phyloP scores from a whole-genome alignment of 2,329 filamentous ascomycete species.

The Cryphonectria carpinicola region DNA sequence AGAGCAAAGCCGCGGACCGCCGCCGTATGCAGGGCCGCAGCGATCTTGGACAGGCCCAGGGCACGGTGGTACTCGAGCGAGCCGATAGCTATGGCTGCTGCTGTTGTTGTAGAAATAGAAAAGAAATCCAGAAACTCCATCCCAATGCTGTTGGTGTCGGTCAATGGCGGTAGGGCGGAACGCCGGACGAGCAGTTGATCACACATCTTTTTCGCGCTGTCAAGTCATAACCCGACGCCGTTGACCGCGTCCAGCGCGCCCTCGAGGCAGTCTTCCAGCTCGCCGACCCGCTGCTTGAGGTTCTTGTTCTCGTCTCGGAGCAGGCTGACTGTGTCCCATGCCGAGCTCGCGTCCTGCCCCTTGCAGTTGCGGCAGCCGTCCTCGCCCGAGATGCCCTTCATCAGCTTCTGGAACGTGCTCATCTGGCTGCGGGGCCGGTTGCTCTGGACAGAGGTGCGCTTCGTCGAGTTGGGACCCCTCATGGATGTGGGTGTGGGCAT shows the following conservation, averaged over 20 bases:
- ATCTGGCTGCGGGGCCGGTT: slow-evolving; percentile 38
- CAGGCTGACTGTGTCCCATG: slow-evolving; percentile 67
- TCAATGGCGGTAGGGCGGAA: not conserved
- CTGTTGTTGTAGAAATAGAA: slow-evolving; percentile 20
- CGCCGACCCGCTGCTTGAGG: slow-evolving; percentile 61
- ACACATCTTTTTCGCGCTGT: slow-evolving; percentile 15
- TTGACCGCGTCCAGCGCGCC: slow-evolving; percentile 64
- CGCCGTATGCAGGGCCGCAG: not conserved
- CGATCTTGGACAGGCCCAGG: not conserved
- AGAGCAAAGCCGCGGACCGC: slow-evolving; percentile 6
- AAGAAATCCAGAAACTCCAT: slow-evolving; percentile 19
- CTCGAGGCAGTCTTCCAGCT: slow-evolving; percentile 64
- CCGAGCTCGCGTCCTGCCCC: slow-evolving; percentile 61
- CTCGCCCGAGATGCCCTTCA: slow-evolving; percentile 50
- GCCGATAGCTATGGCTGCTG: not conserved
- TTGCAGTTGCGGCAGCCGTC: slow-evolving; percentile 58
- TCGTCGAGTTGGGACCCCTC: slow-evolving; percentile 17
- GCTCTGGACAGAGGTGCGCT: slow-evolving; percentile 22
- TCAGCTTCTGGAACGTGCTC: slow-evolving; percentile 52
- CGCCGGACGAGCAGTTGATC: slow-evolving; percentile 19
- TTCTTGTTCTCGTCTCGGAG: slow-evolving; percentile 65
- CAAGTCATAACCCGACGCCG: slow-evolving; percentile 51
- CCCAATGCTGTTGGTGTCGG: slow-evolving; percentile 17
- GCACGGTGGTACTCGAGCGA: slow-evolving; percentile 10
- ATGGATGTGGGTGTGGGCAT: slow-evolving; percentile 21